Base-by-base conservation (phyloP, 2,329 filamentous ascomycete genomes). In the Stachybotrys chartarum region DNA sequence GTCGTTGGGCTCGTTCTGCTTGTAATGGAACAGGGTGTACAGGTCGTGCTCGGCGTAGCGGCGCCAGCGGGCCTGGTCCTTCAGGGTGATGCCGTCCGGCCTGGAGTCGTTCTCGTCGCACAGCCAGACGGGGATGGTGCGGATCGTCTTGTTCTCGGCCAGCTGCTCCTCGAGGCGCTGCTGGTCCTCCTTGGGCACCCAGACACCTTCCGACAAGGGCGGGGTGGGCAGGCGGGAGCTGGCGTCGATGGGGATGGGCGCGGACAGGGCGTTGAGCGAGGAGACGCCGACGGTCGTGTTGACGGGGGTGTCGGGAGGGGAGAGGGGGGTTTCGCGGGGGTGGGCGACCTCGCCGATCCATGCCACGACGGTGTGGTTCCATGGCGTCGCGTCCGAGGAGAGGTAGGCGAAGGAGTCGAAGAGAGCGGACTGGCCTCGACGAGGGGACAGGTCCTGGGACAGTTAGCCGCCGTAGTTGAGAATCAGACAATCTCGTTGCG, bases 11-110 rank as follows among this genome's bases (percentile, higher is more conserved):
- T 92, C 90, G 67, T 96, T 90, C 67, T 94, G 90, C 74, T 96
- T 96, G 79, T 97, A 97, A 73, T 97, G 93, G 69, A 97, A 91
- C 10, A 97, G 81, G 1, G 90, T 91, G 74, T 96, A 97, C 31
- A 97, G 79, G 64, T 96, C 90, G 67, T 92, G 86, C 74, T 97
- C 91, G 16, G 92, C 91, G 71, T 94, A 97, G 46, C 88, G 83
- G 60, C 91, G 83, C 93, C 94, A 97, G 60, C 91, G 81, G 35
- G 80, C 78, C 74, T 97, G 92, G 63, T 96, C 89, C 63, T 87
- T 89, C 60, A 97, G 77, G 44, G 82, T 77, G 53, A 92, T 82
- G 45, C 90, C 88, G 42, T 88, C 81, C 0, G 83, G 78, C 49
- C 72, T 69, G 7, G 82, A 80, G 60, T 93, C 88, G 18, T 80